Evolutionary conservation across 768 basidiomycete species (phyloP), one percentile per base, ranked within the genome.

Genomic region (Bullera alba): DNA sequence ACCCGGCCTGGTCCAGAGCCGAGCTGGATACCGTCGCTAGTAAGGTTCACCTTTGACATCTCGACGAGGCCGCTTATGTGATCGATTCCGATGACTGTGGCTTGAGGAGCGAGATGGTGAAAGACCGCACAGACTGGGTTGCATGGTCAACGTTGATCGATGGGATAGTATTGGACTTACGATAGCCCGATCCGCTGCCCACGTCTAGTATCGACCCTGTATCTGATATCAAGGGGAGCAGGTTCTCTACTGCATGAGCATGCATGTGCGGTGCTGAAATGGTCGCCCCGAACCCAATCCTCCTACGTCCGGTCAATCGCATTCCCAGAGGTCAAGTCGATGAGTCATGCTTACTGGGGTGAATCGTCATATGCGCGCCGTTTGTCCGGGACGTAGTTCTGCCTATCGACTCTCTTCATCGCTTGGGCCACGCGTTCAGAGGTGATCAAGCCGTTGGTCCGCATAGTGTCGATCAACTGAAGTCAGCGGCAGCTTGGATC

Each of bases 251-350:
- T 0, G 93, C 91, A 54, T 91, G 82, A 0, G 89, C 90, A 54
- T 95, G 91, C 92, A 97, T 97, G 69, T 99, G 93, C 1, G 93
- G 93, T 0, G 93, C 93, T 32, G 86, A 88, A 55, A 99, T 96
- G 0, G 93, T 99, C 14, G 91, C 92, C 12, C 82, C 83, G 63
- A 85, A 79, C 2, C 86, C 85, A 45, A 91, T 90, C 16, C 77
- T 53, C 68, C 86, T 86, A 48, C 61, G 29, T 53, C 30, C 23
- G 6, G 23, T 30, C 25, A 37, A 26, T 25, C 25, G 23, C 25
- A n/a, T 49, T 45, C 19, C 53, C 22, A 17, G 17, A n/a, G 21
- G 17, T 39, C 25, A 29, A 46, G 14, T 5, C 4, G 8, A 45
- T 12, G 29, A 15, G 27, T 1, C 16, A 6, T 6, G 23, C 72